Percentiles rank a stretch among this genome's conserved stretches.
These are phyloP conservation scores for Emmonsia crescens DNA, from an alignment of 2,329 filamentous ascomycete genomes.

Conservation along the genomic window DNA sequence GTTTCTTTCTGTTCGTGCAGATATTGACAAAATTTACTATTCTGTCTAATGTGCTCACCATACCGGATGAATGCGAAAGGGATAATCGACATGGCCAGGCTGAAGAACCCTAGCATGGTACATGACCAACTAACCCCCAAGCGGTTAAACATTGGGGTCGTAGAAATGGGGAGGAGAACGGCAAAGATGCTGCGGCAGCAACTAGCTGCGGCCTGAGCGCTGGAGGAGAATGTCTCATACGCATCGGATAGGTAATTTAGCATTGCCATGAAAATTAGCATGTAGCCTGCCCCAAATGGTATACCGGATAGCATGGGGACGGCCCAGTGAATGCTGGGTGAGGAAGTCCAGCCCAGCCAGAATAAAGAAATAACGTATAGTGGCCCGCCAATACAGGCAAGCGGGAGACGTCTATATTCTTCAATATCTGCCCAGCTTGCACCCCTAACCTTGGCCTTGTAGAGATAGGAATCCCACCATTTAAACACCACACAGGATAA, in stretches of 20 bases:
- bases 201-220: constrained; percentile 44
- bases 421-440: constrained; percentile 44
- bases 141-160: constrained; percentile 31
- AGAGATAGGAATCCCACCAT: constrained; percentile 52
- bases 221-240: constrained; percentile 55
- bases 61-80: constrained; percentile 36
- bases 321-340: constrained; percentile 25
- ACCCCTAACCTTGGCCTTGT: constrained; percentile 39
- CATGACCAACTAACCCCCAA: constrained; percentile 36
- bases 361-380: constrained; percentile 32
- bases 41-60: constrained; percentile 28
- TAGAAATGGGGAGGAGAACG: constrained; percentile 47
- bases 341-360: constrained; percentile 31
- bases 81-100: constrained; percentile 28
- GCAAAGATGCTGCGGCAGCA: constrained; percentile 44
- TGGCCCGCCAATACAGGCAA: constrained; percentile 61
- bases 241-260: constrained; percentile 57
- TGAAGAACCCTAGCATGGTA: constrained; percentile 31
- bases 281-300: constrained; percentile 52
- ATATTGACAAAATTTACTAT: constrained; percentile 34
- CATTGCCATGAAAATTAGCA: constrained; percentile 53
- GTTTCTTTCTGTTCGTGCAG: constrained; percentile 16
- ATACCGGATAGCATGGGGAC: constrained; percentile 50
- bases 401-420: constrained; percentile 54
- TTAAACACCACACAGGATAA: constrained; percentile 54